Percentiles rank a stretch among this genome's conserved stretches.
Conservation (phyloP, 2,329 filamentous ascomycete genomes). For the Penicillium sp. region DNA sequence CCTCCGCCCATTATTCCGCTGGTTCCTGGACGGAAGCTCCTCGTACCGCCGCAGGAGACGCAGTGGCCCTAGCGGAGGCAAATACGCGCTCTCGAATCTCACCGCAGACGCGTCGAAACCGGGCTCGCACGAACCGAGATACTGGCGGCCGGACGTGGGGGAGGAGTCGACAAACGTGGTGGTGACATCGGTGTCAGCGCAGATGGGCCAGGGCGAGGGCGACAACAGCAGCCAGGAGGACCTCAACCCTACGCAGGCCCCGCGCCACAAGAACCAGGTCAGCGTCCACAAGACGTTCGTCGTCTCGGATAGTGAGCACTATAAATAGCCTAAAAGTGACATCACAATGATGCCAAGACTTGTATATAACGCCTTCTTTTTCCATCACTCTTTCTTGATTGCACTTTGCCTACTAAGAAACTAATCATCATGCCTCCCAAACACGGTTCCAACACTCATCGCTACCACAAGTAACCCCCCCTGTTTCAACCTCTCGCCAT, state of each 20-base stretch:
- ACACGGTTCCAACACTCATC: neutral
- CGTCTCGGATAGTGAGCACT: neutral
- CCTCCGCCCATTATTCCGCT: constrained; percentile 51
- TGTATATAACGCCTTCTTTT: neutral
- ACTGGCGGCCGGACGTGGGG: constrained; percentile 9
- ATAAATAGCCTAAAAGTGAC: neutral
- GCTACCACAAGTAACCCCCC: neutral
- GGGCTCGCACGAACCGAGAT: neutral
- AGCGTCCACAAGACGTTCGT: constrained; percentile 9
- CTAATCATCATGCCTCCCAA: neutral
- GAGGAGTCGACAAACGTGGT: neutral
- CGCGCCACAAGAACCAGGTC: constrained; percentile 1
- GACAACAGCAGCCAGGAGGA: neutral
- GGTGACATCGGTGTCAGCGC: constrained; percentile 6
- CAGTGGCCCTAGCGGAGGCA: neutral
- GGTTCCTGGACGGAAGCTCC: constrained; percentile 11
- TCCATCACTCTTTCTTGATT: no score
- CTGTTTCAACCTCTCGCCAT: neutral
- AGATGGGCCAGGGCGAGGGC: neutral
- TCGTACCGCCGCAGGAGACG: neutral
- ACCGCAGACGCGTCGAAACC: neutral
- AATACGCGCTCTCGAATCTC: constrained; percentile 4
- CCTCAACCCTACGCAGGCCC: neutral
- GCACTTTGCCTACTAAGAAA: neutral
- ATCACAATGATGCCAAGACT: neutral